Evolutionary conservation across 169 alveolate species (phyloP), one percentile per base, ranked within the genome.

Genomic region (Neospora caninum): DNA sequence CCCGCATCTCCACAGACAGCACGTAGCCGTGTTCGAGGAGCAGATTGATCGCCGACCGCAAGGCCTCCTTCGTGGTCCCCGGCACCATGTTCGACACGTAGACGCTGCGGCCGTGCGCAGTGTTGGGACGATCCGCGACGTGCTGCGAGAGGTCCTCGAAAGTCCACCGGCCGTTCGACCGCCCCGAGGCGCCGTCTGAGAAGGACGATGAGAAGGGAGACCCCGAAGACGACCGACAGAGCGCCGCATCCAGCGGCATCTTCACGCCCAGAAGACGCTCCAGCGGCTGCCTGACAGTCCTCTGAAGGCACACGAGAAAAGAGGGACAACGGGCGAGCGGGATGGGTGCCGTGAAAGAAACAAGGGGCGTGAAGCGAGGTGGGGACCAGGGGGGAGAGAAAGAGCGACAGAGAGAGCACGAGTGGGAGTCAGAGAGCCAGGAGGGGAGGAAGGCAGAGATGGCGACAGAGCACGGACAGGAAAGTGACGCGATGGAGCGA

Each of bases 211-310:
- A 18, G n/a, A 78, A 78, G 43, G 49, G 39, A 10, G 39, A 10
- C 6, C 41, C 6, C 2, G 41, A 7, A 29, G 67, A 13, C 13
- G 53, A 9, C 27, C 92, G 86, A 45, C 92, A n/a, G 34, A 92
- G 86, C n/a, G 94, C 82, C 18, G 94, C 87, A n/a, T 92, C 94
- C 64, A 92, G 58, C 31, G 94, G 94, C 94, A 92, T 92, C 88
- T 92, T 92, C 49, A 92, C 94, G 31, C 94, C 94, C 54, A 92
- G 29, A 18, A 92, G 80, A 13, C 94, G 84, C 80, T 92, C 94
- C 92, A 92, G 67, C n/a, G 94, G 94, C 88, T 92, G 94, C 70
- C 94, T 92, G 43, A 83, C 94, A 20, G 94, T 92, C 20, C 94
- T 92, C 94, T 92, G 92, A 38, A 29, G 31, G 36, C 39, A 53